These are phyloP conservation scores for Rhizoclosmatium globosum DNA, from an alignment of 192 early-diverging fungal species.

Conservation along the genomic window DNA sequence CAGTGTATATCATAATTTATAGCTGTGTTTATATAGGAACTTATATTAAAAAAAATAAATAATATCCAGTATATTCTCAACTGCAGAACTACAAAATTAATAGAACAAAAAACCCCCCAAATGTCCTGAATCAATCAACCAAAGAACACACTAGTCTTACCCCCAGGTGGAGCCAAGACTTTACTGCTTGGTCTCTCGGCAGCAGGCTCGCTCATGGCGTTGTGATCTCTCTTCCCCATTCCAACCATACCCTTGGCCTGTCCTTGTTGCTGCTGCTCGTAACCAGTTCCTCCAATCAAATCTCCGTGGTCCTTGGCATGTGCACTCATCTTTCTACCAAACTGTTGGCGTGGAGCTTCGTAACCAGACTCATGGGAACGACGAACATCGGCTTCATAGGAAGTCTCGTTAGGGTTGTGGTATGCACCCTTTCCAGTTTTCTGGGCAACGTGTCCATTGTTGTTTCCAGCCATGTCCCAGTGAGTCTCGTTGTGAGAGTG, in stretches of 20 bases:
- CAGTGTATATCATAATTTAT: too few species aligned
- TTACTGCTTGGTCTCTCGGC: conserved; percentile 34
- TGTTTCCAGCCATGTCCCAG: conserved; percentile 9
- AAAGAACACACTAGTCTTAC: conserved; percentile 43
- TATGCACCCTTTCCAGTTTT: conserved; percentile 24
- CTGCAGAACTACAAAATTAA: too few species aligned
- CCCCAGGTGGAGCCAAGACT: conserved; percentile 48
- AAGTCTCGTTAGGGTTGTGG: conserved; percentile 33
- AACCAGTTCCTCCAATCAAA: neutral
- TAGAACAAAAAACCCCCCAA: too few species aligned
- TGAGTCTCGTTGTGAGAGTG: conserved; percentile 11
- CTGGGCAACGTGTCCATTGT: neutral
- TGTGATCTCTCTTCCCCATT: conserved; percentile 36
- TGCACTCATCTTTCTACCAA: conserved; percentile 24
- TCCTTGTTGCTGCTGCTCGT: conserved; percentile 6
- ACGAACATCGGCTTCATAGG: conserved; percentile 5
- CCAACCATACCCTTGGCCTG: conserved; percentile 10
- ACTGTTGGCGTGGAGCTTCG: conserved; percentile 26
- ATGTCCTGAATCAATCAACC: too few species aligned
- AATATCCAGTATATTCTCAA: too few species aligned
- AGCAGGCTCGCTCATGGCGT: conserved; percentile 40
- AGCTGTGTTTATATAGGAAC: too few species aligned
- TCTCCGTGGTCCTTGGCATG: conserved; percentile 16
- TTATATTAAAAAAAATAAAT: too few species aligned
- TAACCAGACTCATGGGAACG: conserved; percentile 4